Conservation (phyloP, 305 asterid genomes). For the Fraxinus nigra region DNA sequence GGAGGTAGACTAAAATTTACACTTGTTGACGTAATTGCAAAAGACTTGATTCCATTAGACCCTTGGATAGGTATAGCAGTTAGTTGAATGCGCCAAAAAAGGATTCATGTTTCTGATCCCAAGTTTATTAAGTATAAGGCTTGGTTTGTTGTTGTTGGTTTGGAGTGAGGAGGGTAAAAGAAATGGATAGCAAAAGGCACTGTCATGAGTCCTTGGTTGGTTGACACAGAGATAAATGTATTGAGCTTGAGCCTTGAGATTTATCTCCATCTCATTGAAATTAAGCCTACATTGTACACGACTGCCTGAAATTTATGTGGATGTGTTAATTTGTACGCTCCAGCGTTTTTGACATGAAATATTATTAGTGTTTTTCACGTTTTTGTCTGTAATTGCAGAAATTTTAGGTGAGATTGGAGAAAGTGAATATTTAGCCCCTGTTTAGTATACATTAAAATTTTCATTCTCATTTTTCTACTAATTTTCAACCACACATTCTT, state of each 20-base stretch:
- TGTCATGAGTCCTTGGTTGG: neutral
- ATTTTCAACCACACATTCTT: no score
- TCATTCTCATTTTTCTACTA: no score
- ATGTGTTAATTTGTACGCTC: neutral
- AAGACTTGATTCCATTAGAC: neutral
- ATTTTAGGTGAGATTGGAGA: neutral
- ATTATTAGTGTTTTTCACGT: neutral
- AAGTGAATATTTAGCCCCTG: neutral
- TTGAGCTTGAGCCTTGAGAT: neutral
- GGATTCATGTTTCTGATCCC: neutral
- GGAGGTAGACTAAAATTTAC: neutral
- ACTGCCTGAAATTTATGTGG: neutral
- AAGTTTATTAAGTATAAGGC: neutral
- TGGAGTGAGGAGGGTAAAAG: neutral
- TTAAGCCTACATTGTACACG: neutral
- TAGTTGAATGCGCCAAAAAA: neutral
- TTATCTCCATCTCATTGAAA: conserved; percentile 10
- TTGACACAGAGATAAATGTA: neutral
- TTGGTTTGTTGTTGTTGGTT: neutral
- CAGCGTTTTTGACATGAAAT: neutral
- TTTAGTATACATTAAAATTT: no score
- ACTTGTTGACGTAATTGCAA: neutral
- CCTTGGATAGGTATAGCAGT: neutral
- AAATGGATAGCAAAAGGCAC: neutral
- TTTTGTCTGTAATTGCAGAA: neutral